A percentile compares a stretch with the other conserved stretches of the same genome.
Conservation (phyloP, 768 basidiomycete genomes). For the Glaciozyma antarctica region DNA sequence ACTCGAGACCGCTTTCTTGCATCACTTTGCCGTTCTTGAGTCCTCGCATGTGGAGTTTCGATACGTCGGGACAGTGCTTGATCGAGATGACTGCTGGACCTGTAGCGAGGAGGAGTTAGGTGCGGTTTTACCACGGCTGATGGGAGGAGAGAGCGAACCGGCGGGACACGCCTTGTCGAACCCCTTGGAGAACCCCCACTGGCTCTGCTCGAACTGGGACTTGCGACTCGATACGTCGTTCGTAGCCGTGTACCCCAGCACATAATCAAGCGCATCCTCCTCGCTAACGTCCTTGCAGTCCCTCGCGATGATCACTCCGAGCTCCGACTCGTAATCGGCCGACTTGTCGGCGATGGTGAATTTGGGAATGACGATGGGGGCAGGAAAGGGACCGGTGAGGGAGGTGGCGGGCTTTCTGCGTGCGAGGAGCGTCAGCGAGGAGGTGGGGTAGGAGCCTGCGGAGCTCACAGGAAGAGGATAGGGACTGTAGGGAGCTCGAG, state of each 20-base stretch:
- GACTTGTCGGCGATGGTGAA: slow-evolving; percentile 20
- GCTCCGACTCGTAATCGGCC: slow-evolving; percentile 39
- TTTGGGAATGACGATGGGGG: slow-evolving; percentile 34
- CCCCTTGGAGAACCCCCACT: slow-evolving; percentile 33
- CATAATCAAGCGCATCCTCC: slow-evolving; percentile 39
- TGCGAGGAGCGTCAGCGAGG: background rate
- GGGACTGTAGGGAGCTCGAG: slow-evolving; percentile 37
- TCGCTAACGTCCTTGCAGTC: slow-evolving; percentile 39
- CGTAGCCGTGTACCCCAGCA: slow-evolving; percentile 38
- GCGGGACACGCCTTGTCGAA: slow-evolving; percentile 38
- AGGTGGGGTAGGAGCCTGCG: background rate
- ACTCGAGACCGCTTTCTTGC: slow-evolving; percentile 38
- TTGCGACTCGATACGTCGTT: slow-evolving; percentile 40
- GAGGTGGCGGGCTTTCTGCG: slow-evolving; percentile 37
- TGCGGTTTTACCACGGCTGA: background rate
- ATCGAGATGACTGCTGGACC: slow-evolving; percentile 37
- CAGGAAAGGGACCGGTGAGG: slow-evolving; percentile 37
- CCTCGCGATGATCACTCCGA: slow-evolving; percentile 40
- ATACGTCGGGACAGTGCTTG: slow-evolving; percentile 23
- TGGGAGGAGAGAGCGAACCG: background rate
- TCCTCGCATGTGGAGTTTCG: slow-evolving; percentile 30
- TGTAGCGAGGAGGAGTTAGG: background rate
- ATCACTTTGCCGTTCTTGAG: slow-evolving; percentile 35
- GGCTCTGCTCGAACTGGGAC: slow-evolving; percentile 35
- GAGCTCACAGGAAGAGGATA: slow-evolving; percentile 37